Base-by-base conservation (phyloP, 2,329 filamentous ascomycete species). In the Xylariaceae sp. region DNA sequence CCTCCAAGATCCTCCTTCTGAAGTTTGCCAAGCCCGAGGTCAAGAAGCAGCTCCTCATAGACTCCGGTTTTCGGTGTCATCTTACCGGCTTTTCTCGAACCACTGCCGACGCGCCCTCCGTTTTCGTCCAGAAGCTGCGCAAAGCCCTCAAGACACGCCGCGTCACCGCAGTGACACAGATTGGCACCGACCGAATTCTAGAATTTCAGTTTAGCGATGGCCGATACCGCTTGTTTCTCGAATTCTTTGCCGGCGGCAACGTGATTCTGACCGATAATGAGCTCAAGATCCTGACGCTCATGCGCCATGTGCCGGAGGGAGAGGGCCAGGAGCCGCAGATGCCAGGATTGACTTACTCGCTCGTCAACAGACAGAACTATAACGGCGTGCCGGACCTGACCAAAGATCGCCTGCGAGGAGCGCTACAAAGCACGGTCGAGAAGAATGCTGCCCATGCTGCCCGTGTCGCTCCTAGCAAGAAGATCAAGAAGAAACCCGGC, bases 161-260 rank as follows among this genome's bases (percentile, higher is more conserved):
- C 37, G 75, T 94, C 37, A 94, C 90, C 0, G 70, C 75, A 0
- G 76, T 98, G 8, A 65, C 70, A 2, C 92, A 98, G 60, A 75
- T 98, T 32, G 92, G 92, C 31, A 95, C 89, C 2, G 92, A 98
- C 58, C 76, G 92, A 33, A 83, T 98, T 40, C 80, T 98, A 33
- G 87, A 96, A 56, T 78, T 98, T 34, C 75, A 83, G 50, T 95
- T 98, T 56, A 93, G 85, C 48, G 88, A 96, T 65, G 92, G 92
- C 9, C 72, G 80, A 47, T 95, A 93, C 55, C 73, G 82, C 26
- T 60, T 98, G 15, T 95, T 87, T 55, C 66, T 98, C 18, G 92
- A 98, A 61, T 98, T 98, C 64, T 98, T 94, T 56, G 90, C 92
- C 1, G 84, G 85, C 33, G 92, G 92, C 29, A 98, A 98, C 55